Percentiles rank a stretch among this genome's conserved stretches.
Evolutionary conservation across 1,284 basidiomycete species (phyloP).

Genomic region (Trametes pubescens): DNA sequence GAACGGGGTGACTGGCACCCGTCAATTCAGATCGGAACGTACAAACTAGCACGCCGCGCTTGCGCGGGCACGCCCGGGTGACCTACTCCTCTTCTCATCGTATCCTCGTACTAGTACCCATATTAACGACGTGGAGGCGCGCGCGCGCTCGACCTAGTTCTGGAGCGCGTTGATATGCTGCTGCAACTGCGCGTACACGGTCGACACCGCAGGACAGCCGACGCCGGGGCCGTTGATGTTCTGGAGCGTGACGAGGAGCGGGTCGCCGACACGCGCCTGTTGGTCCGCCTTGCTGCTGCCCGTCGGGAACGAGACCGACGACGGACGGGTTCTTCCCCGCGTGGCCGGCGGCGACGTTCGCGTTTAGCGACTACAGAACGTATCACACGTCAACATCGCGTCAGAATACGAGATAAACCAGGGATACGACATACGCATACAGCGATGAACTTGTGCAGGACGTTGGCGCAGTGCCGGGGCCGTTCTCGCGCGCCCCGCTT

Average conservation of each 20-base stretch:
- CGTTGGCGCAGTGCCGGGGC: too few relatives aligned
- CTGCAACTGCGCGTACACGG: constrained; percentile 46
- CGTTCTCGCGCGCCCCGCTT: too few relatives aligned
- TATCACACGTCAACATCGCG: too few relatives aligned
- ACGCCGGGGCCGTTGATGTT: constrained; percentile 50
- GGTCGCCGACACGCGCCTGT: constrained; percentile 47
- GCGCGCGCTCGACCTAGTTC: background rate
- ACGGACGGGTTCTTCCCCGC: background rate
- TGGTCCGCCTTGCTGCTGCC: constrained; percentile 44
- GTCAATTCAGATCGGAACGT: constrained; percentile 19
- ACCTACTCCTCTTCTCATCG: background rate
- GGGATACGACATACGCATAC: too few relatives aligned
- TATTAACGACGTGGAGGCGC: too few relatives aligned
- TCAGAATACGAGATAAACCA: too few relatives aligned
- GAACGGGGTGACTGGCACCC: constrained; percentile 29
- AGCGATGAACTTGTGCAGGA: too few relatives aligned
- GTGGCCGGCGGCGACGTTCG: too few relatives aligned
- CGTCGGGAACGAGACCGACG: constrained; percentile 36
- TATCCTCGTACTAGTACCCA: background rate
- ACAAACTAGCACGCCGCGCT: constrained; percentile 23
- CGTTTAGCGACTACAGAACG: too few relatives aligned
- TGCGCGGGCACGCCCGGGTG: constrained; percentile 3
- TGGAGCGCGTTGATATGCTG: background rate
- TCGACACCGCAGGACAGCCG: constrained; percentile 50
- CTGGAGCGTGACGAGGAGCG: constrained; percentile 48